These are phyloP conservation scores for Backusella circina DNA, from an alignment of 192 early-diverging fungal genomes.

Conservation along the genomic window DNA sequence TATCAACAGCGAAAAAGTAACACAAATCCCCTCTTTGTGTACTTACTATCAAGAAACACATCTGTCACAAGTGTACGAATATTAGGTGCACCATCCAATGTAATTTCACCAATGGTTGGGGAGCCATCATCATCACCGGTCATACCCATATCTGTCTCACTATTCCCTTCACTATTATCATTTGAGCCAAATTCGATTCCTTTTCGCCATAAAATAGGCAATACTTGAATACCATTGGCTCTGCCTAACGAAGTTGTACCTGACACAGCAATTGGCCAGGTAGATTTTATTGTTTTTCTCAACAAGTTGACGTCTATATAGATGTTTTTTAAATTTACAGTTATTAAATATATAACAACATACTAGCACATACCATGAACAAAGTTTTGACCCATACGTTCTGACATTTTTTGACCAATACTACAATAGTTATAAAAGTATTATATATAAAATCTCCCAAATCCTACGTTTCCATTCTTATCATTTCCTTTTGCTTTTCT, in stretches of 20 bases:
- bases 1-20: conserved; percentile 3
- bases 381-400: conserved; percentile 49
- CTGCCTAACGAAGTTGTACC: not conserved
- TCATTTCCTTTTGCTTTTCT: not conserved
- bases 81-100: conserved; percentile 78
- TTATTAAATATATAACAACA: not conserved
- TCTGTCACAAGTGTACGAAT: conserved; percentile 80
- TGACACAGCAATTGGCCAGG: conserved; percentile 22
- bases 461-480: not conserved
- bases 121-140: conserved; percentile 50
- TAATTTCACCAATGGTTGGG: conserved; percentile 72
- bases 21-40: not conserved
- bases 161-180: conserved; percentile 39
- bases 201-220: conserved; percentile 83
- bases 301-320: conserved; percentile 63
- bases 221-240: conserved; percentile 62
- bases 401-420: conserved; percentile 80
- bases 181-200: conserved; percentile 72
- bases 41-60: conserved; percentile 77
- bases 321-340: not conserved
- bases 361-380: conserved; percentile 39
- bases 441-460: not conserved
- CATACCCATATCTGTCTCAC: conserved; percentile 54
- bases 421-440: conserved; percentile 22
- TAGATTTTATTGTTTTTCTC: conserved; percentile 63